Evolutionary conservation across 1,139 yeast species (phyloP).

Genomic region (Saccharomycopsis hybrid): DNA sequence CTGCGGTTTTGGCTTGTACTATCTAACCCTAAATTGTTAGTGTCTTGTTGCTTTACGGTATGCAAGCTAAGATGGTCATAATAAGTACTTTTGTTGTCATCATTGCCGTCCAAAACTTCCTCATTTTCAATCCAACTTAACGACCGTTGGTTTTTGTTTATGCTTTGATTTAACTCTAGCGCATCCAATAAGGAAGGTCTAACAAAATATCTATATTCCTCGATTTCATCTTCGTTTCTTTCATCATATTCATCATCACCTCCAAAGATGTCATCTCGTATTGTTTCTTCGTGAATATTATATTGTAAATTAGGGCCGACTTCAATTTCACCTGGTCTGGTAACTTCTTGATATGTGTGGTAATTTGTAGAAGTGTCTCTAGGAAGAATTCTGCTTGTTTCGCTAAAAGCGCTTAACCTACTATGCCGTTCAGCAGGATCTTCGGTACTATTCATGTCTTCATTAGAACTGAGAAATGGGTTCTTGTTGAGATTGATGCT

Average conservation of each 20-base stretch:
- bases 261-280: background rate
- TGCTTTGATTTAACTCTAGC: constrained; percentile 29
- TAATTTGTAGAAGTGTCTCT: background rate
- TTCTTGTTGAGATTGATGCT: constrained; percentile 6
- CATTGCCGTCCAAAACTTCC: background rate
- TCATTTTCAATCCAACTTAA: constrained; percentile 3
- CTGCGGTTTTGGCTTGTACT: background rate
- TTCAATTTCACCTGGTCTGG: constrained; percentile 1
- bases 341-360: constrained; percentile 8
- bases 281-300: constrained; percentile 10
- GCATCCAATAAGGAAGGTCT: constrained; percentile 41
- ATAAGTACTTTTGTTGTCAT: background rate
- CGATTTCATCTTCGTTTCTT: background rate
- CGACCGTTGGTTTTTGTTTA: background rate
- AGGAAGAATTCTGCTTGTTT: background rate
- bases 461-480: constrained; percentile 9
- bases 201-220: constrained; percentile 22
- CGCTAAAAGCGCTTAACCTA: background rate
- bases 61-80: constrained; percentile 6
- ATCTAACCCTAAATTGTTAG: background rate
- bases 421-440: no score
- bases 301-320: constrained; percentile 1
- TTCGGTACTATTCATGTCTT: background rate
- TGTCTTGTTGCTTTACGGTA: constrained; percentile 1
- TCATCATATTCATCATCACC: constrained; percentile 1